These are phyloP conservation scores for Daphne laureola DNA, from an alignment of 441 rosid species.

Conservation along the genomic window DNA sequence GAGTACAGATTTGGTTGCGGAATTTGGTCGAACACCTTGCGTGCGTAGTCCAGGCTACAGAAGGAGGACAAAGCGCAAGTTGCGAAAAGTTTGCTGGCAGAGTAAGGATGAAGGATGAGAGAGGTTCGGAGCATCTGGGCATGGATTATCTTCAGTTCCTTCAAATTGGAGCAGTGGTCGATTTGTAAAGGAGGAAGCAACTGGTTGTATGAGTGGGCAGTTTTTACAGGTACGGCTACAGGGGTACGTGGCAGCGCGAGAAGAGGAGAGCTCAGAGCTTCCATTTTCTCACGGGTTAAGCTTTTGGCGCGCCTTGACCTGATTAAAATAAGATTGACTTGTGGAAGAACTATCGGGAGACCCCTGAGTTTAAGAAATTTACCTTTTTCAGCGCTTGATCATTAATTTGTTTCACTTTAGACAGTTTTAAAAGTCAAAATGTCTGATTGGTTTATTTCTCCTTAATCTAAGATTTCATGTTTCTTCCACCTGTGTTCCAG, in stretches of 20 bases:
- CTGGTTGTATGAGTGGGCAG: slow-evolving; percentile 20
- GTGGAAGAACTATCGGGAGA: too few relatives aligned
- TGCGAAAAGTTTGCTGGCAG: slow-evolving; percentile 51
- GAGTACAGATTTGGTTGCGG: slow-evolving; percentile 56
- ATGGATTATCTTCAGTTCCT: slow-evolving; percentile 50
- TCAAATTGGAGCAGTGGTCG: slow-evolving; percentile 31
- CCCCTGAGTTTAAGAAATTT: too few relatives aligned
- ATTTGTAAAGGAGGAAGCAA: slow-evolving; percentile 24
- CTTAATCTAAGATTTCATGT: too few relatives aligned
- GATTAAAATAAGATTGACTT: too few relatives aligned
- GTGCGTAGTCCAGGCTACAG: slow-evolving; percentile 53
- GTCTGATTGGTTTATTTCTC: too few relatives aligned
- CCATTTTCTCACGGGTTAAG: slow-evolving; percentile 10
- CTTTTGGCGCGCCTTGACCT: too few relatives aligned
- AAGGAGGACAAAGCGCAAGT: slow-evolving; percentile 26
- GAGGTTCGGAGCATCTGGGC: slow-evolving; percentile 55
- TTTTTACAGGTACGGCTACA: slow-evolving; percentile 16
- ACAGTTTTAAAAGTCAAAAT: too few relatives aligned
- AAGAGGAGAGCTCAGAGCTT: slow-evolving; percentile 18
- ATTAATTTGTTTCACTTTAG: too few relatives aligned
- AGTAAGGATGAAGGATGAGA: slow-evolving; percentile 30
- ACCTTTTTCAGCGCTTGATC: too few relatives aligned
- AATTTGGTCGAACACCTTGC: slow-evolving; percentile 62
- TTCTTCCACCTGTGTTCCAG: too few relatives aligned
- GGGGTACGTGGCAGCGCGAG: slow-evolving; percentile 39